These are phyloP conservation scores for Xeromyces bisporus DNA, from an alignment of 495 filamentous ascomycete species.

Conservation along the genomic window DNA sequence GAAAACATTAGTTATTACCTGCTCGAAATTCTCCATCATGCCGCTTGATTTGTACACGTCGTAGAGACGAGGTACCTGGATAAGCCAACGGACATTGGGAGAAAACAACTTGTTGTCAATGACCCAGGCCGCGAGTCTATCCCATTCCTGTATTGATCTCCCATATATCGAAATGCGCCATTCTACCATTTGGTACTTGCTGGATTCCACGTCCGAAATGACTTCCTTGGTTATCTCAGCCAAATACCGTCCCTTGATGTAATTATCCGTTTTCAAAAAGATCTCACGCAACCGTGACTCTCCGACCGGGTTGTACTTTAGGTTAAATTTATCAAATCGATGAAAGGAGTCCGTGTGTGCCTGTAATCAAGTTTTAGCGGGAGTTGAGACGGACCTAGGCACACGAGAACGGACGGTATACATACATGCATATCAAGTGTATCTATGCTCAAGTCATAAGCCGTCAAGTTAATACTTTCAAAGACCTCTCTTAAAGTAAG, in stretches of 20 bases:
- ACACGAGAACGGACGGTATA: conserved; percentile 3
- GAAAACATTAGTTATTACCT: conserved; percentile 84
- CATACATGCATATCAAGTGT: conserved; percentile 95
- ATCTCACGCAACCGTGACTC: conserved; percentile 90
- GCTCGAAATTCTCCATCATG: conserved; percentile 76
- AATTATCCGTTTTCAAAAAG: conserved; percentile 97
- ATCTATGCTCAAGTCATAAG: conserved; percentile 96
- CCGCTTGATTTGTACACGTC: conserved; percentile 84
- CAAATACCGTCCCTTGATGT: conserved; percentile 86
- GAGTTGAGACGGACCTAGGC: no score
- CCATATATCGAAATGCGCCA: conserved; percentile 98
- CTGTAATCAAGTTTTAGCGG: conserved; percentile 24
- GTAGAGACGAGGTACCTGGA: conserved; percentile 87
- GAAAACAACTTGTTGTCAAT: conserved; percentile 96
- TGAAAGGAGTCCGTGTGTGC: conserved; percentile 97
- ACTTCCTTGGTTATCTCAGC: conserved; percentile 97
- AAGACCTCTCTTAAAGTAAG: conserved; percentile 87
- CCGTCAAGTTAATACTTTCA: conserved; percentile 89
- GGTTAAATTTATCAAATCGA: conserved; percentile 97
- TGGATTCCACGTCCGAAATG: conserved; percentile 91
- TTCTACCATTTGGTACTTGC: conserved; percentile 99
- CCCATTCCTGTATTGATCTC: conserved; percentile 83
- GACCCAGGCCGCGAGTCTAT: conserved; percentile 96
- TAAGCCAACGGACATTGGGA: conserved; percentile 92
- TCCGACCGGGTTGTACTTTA: conserved; percentile 96